Conservation (phyloP, 306 rosid genomes). For the Vachellia collinsii region DNA sequence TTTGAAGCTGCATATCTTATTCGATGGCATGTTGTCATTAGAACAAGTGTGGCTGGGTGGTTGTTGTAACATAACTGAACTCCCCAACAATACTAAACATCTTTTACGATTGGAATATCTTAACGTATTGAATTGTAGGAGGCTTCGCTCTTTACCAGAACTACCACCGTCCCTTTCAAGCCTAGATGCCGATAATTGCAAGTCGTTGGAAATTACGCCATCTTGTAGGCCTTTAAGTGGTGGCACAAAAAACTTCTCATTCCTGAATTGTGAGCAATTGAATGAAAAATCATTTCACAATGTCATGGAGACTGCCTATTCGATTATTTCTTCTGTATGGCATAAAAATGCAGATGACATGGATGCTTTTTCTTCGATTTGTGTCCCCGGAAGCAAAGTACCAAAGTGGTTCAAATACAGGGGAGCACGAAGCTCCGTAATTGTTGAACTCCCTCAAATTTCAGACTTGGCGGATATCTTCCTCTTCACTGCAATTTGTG, state of each 20-base stretch:
- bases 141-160: constrained; percentile 32
- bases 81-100: constrained; percentile 4
- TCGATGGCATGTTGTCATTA: background rate
- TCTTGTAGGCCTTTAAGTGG: background rate
- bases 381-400: background rate
- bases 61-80: background rate
- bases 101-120: background rate
- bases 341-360: background rate
- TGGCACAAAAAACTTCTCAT: accelerated
- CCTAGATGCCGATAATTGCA: background rate
- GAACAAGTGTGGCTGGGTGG: background rate
- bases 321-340: background rate
- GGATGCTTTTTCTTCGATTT: accelerated
- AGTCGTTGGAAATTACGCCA: background rate
- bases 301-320: background rate
- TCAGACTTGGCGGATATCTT: background rate
- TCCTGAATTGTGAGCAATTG: background rate
- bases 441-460: background rate
- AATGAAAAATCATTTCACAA: background rate
- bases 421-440: background rate
- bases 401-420: background rate
- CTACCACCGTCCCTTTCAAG: background rate
- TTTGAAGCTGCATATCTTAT: background rate
- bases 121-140: accelerated
- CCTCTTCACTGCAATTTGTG: background rate